These are phyloP conservation scores for Pterocarpus macrocarpus DNA, from an alignment of 306 rosid genomes.

Conservation along the genomic window DNA sequence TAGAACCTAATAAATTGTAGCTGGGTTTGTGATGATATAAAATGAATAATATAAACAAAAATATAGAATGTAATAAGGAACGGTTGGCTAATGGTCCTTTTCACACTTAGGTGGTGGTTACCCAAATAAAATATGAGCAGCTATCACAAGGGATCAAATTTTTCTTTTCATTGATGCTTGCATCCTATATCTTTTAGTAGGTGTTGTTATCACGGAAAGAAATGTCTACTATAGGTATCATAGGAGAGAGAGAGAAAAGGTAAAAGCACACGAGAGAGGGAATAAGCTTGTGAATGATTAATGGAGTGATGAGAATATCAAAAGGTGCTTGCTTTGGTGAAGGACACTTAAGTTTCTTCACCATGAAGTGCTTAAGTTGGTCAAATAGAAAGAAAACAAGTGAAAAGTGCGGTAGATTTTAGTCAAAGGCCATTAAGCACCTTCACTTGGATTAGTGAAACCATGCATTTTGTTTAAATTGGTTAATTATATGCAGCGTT, in stretches of 20 bases:
- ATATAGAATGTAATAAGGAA: constrained; percentile 53
- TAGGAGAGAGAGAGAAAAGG: constrained; percentile 42
- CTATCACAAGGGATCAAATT: constrained; percentile 60
- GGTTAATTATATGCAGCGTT: too few relatives aligned
- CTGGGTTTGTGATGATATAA: constrained; percentile 37
- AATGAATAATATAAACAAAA: constrained; percentile 30
- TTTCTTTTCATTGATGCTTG: constrained; percentile 50
- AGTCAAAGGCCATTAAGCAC: too few relatives aligned
- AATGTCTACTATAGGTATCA: constrained; percentile 55
- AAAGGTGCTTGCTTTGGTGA: too few relatives aligned
- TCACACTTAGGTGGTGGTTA: constrained; percentile 82
- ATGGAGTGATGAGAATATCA: too few relatives aligned
- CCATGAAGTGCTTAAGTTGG: too few relatives aligned
- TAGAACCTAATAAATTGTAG: constrained; percentile 48
- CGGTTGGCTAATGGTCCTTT: constrained; percentile 89
- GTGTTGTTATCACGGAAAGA: constrained; percentile 61
- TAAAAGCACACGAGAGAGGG: background rate
- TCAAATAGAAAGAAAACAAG: too few relatives aligned
- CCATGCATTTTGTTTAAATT: too few relatives aligned
- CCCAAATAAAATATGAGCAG: constrained; percentile 60
- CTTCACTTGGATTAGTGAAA: too few relatives aligned
- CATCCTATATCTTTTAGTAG: constrained; percentile 48
- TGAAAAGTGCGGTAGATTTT: too few relatives aligned
- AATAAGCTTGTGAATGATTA: background rate
- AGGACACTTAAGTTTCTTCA: too few relatives aligned